Conservation (phyloP, 73 alveolate species). For the Paramecium bursaria region DNA sequence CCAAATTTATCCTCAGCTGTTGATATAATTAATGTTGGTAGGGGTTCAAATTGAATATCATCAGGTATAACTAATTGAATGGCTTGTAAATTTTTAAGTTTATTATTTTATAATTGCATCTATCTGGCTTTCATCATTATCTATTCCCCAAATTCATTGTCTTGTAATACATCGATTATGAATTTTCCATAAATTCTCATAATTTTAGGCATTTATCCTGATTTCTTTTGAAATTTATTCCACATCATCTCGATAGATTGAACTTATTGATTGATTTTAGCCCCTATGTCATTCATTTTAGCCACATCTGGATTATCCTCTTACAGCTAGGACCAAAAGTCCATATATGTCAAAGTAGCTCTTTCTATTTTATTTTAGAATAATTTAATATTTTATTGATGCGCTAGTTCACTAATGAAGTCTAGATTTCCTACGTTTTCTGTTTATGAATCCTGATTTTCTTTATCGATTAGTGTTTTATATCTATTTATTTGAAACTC, state of each 20-base stretch:
- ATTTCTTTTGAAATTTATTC: slow-evolving; percentile 46
- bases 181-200: slow-evolving; percentile 62
- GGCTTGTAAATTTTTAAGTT: slow-evolving; percentile 9
- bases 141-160: slow-evolving; percentile 61
- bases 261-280: slow-evolving; percentile 3
- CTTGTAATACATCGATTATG: slow-evolving; percentile 48
- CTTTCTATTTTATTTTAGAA: slow-evolving; percentile 58
- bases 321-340: slow-evolving; percentile 59
- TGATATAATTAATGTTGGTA: slow-evolving; percentile 59
- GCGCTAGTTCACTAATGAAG: slow-evolving; percentile 35
- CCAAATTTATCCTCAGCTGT: slow-evolving; percentile 63
- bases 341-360: slow-evolving; percentile 58
- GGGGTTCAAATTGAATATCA: slow-evolving; percentile 53
- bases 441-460: slow-evolving; percentile 21
- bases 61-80: slow-evolving; percentile 19
- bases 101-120: not conserved
- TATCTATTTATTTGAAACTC: slow-evolving; percentile 52
- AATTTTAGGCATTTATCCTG: slow-evolving; percentile 39
- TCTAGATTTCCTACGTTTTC: slow-evolving; percentile 45
- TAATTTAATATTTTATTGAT: slow-evolving; percentile 36
- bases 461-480: slow-evolving; percentile 57
- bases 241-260: slow-evolving; percentile 44
- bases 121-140: slow-evolving; percentile 54
- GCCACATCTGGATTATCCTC: slow-evolving; percentile 66
- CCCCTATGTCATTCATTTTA: slow-evolving; percentile 64